phyloP scores from a whole-genome alignment of 768 basidiomycete species.

The Leccinum barrowsii region DNA sequence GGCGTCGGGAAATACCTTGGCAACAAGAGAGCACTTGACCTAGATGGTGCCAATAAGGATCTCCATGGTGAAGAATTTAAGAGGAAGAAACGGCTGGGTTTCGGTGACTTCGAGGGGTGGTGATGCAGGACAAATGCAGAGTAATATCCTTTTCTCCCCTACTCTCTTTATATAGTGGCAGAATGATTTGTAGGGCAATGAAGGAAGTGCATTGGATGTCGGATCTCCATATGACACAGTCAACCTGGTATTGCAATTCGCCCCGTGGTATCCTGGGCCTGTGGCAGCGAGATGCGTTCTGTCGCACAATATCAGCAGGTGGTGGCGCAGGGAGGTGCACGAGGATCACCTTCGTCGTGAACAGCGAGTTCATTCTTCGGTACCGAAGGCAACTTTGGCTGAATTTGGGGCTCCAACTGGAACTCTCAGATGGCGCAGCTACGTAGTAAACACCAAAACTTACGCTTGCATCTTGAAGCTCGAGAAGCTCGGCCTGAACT shows the following conservation, averaged over 20 bases:
- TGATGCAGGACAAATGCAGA: constrained; percentile 27
- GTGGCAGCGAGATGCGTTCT: constrained; percentile 3
- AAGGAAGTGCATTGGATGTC: background rate
- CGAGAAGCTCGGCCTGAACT: constrained; percentile 78
- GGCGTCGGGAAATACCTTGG: constrained; percentile 82
- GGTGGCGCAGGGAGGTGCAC: background rate
- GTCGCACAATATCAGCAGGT: constrained; percentile 2
- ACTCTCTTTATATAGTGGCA: constrained; percentile 9
- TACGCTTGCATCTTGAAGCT: constrained; percentile 64
- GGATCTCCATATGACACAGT: constrained; percentile 3
- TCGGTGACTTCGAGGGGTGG: constrained; percentile 90
- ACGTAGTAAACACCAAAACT: constrained; percentile 21
- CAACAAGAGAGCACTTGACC: constrained; percentile 44
- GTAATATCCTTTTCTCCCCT: background rate
- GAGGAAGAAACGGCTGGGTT: constrained; percentile 83
- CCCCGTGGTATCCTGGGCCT: background rate
- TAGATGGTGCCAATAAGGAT: constrained; percentile 17
- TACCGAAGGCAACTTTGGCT: constrained; percentile 49
- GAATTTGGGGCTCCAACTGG: constrained; percentile 31
- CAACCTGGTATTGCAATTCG: constrained; percentile 24
- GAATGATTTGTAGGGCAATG: constrained; percentile 8
- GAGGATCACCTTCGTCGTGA: constrained; percentile 28
- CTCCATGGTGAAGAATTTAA: constrained; percentile 47
- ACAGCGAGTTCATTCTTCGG: constrained; percentile 45
- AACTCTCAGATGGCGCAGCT: background rate